These are phyloP conservation scores for Neurospora sp. DNA, from an alignment of 495 filamentous ascomycete species.

Conservation along the genomic window DNA sequence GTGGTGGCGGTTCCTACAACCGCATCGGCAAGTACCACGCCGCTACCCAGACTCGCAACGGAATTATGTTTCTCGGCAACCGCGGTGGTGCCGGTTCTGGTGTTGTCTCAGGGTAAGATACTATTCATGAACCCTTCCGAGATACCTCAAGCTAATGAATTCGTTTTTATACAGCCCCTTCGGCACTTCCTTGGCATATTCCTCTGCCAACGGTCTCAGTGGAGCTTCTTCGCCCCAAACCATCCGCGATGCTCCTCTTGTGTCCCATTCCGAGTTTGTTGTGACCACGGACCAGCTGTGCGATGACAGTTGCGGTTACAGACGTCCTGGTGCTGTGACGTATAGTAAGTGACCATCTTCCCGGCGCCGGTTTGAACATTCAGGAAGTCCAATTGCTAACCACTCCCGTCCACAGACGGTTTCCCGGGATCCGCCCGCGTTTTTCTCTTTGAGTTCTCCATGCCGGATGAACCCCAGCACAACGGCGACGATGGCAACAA, in stretches of 20 bases:
- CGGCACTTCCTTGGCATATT: constrained; percentile 56
- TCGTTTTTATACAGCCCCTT: constrained; percentile 30
- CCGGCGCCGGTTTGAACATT: rapidly evolving
- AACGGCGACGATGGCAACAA: not conserved
- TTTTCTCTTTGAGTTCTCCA: constrained; percentile 59
- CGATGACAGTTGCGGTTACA: constrained; percentile 47
- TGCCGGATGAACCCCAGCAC: constrained; percentile 36
- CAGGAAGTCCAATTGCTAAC: not conserved
- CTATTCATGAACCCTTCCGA: not conserved
- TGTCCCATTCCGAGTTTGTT: constrained; percentile 50
- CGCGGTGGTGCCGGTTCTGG: constrained; percentile 50
- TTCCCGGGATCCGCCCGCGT: constrained; percentile 52
- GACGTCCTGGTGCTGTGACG: constrained; percentile 46
- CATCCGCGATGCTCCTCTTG: constrained; percentile 38
- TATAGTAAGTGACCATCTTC: constrained; percentile 20
- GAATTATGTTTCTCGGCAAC: constrained; percentile 58
- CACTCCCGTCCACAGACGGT: constrained; percentile 31
- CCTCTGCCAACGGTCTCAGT: constrained; percentile 38
- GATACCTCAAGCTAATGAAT: not conserved
- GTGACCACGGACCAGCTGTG: constrained; percentile 52
- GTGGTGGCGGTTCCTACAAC: not conserved
- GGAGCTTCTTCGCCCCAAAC: constrained; percentile 42
- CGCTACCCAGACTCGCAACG: constrained; percentile 33
- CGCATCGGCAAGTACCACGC: constrained; percentile 51
- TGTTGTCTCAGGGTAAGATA: constrained; percentile 42